Conservation (phyloP, 768 basidiomycete genomes). For the Trametes villosa region DNA sequence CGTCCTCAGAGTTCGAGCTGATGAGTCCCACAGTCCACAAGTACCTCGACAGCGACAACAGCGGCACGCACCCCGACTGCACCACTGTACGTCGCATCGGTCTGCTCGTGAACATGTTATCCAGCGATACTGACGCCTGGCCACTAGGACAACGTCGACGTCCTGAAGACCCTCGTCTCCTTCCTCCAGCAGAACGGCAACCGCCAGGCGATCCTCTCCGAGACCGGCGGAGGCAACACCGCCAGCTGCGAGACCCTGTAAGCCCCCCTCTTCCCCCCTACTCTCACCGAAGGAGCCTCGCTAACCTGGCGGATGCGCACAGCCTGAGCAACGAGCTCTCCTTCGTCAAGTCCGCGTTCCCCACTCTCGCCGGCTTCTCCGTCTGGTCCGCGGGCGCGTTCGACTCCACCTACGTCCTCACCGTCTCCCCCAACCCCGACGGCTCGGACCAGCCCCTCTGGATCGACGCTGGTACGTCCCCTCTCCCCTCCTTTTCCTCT, state of each 20-base stretch:
- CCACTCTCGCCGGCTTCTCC: constrained; percentile 53
- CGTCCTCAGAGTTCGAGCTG: not conserved
- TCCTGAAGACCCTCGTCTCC: constrained; percentile 45
- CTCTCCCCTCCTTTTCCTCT: not conserved
- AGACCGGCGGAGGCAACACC: constrained; percentile 51
- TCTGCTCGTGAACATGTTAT: constrained; percentile 4
- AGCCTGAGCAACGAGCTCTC: constrained; percentile 49
- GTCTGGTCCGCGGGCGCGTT: constrained; percentile 59
- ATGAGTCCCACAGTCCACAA: constrained; percentile 46
- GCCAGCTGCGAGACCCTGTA: constrained; percentile 41
- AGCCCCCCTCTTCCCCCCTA: constrained; percentile 20
- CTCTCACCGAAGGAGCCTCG: not conserved
- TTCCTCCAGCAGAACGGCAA: constrained; percentile 48
- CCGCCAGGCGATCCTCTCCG: constrained; percentile 48
- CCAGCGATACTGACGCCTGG: not conserved
- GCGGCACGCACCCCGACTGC: constrained; percentile 48
- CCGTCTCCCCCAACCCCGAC: constrained; percentile 51
- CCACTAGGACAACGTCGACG: constrained; percentile 48
- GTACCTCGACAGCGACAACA: constrained; percentile 51
- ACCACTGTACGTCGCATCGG: constrained; percentile 41
- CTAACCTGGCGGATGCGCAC: constrained; percentile 1
- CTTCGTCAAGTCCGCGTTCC: constrained; percentile 48
- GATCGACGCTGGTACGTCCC: constrained; percentile 44
- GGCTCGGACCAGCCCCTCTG: constrained; percentile 53
- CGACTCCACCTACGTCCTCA: constrained; percentile 53